Percentiles rank a stretch among this genome's conserved stretches.
Evolutionary conservation across 371 early-diverging fungal genomes (phyloP).

Genomic region (Thermomucor indicae-seudaticae): DNA sequence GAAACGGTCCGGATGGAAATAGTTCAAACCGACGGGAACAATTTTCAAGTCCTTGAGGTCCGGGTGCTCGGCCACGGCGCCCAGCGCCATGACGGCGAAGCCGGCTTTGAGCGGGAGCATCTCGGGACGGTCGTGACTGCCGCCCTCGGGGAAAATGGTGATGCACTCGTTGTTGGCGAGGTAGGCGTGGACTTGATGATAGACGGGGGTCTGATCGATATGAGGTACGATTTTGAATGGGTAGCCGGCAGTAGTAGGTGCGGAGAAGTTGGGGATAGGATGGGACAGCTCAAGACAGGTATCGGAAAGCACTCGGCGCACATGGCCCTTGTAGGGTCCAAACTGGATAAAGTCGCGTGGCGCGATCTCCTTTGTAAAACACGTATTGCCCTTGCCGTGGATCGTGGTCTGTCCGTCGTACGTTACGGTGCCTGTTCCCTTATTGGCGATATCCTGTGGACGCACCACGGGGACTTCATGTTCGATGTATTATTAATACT

Average conservation of each 20-base stretch:
- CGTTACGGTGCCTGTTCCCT: conserved; percentile 70
- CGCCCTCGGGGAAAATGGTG: conserved; percentile 98
- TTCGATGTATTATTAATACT: too few species aligned
- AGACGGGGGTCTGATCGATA: conserved; percentile 86
- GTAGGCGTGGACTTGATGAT: conserved; percentile 73
- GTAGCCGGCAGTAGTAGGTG: not conserved
- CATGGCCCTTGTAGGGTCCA: conserved; percentile 64
- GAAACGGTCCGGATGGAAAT: conserved; percentile 95
- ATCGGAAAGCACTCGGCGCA: conserved; percentile 77
- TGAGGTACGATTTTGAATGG: conserved; percentile 76
- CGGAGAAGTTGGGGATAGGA: conserved; percentile 11
- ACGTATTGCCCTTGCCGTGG: conserved; percentile 62
- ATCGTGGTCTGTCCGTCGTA: conserved; percentile 68
- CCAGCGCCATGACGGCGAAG: conserved; percentile 54
- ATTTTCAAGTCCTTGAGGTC: conserved; percentile 81
- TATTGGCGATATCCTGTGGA: conserved; percentile 83
- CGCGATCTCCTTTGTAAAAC: conserved; percentile 65
- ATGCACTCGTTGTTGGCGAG: conserved; percentile 78
- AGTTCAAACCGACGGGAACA: conserved; percentile 89
- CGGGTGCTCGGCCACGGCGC: conserved; percentile 82
- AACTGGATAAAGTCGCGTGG: conserved; percentile 63
- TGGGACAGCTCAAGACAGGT: conserved; percentile 61
- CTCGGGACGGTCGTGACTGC: conserved; percentile 93
- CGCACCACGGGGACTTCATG: conserved; percentile 94
- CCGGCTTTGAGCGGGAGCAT: conserved; percentile 86